Base-by-base conservation (phyloP, 257 asterid genomes). In the Plantago major region DNA sequence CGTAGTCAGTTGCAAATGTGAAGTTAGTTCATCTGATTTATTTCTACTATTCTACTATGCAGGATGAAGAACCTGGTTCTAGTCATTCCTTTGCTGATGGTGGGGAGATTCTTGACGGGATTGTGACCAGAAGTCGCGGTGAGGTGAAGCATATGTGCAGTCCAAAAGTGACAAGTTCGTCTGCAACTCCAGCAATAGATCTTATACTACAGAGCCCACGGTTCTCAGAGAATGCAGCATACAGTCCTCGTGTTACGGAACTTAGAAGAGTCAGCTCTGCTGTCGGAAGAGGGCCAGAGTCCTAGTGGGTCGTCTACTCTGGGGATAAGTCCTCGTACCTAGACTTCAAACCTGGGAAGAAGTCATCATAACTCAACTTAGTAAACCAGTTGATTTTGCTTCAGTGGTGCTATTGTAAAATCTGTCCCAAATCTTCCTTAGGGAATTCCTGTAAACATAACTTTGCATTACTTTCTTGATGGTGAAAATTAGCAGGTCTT, bases 61-160 rank as follows among this genome's bases (percentile, higher is more conserved):
- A 89, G 94, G 95, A 87, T 67, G 84, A 79, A n/a, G 97, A 81
- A 69, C 16, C 77, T 14, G 90, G 81, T 4, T 69, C 70, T 9
- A 75, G 90, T 59, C 64, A 70, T 57, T 77, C 86, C 3, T 63
- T 67, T 22, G 89, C 76, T 4, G 97, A 79, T 9, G 82, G 83
- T 16, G 88, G 82, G 17, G 98, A 90, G 81, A 76, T 85, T 18
- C 58, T 90, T 51, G 96, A 90, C 22, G 96, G 88, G 47, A 79
- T 85, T 0, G 79, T 90, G 0, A 90, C 98, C 3, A 77, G 98
- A 72, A 85, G 98, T 78, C 79, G 98, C 0, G 98, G 98, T 10
- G 98, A 90, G 76, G 65, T 90, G 61, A 88, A 81, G 63, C 93
- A 67, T 33, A 56, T 69, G 1, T 73, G 80, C 73, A 85, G 95